Base-by-base conservation (phyloP, 352 stramenopile species). In the Bremia lactucae region DNA sequence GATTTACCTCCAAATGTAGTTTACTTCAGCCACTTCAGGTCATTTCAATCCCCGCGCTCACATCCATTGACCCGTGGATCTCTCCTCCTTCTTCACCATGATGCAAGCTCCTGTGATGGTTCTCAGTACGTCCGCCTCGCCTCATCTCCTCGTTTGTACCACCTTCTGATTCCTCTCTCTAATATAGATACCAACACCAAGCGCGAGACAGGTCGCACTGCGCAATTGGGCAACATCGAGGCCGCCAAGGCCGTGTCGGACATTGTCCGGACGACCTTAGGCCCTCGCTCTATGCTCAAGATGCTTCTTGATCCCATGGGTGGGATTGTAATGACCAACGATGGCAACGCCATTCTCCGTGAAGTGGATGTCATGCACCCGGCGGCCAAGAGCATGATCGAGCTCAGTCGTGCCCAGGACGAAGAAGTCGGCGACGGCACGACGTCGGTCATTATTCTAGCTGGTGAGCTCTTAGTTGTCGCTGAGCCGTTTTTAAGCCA, bases 261-360 rank as follows among this genome's bases (percentile, higher is more conserved):
- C 66, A 99, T 99, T 61, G 97, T 99, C 56, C 88, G 95, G 57
- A 99, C 96, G 18, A 99, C 96, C 6, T 68, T 99, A 20, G 96
- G 96, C 23, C 96, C 96, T 31, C 83, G 95, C 39, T 98, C 92
- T 34, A 99, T 99, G 96, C 76, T 97, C 48, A 97, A 98, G 81
- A 99, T 99, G 96, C 76, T 99, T 11, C 67, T 99, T 50, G 96
- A 99, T 81, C 95, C 95, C 20, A 99, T 99, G 95, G 96, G 96
- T 37, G 95, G 95, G 33, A 98, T 99, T 61, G 95, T 99, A 44
- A 97, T 99, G 67, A 99, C 97, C 33, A 99, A 99, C 68, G 97
- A 99, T 62, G 96, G 96, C 34, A 98, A 99, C 68, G 95, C 89
- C 46, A 99, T 99, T 53, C 73, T 99, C 20, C 87, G 96, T 18